Conservation (phyloP, 345 rosid genomes). For the Abelmoschus esculentus region DNA sequence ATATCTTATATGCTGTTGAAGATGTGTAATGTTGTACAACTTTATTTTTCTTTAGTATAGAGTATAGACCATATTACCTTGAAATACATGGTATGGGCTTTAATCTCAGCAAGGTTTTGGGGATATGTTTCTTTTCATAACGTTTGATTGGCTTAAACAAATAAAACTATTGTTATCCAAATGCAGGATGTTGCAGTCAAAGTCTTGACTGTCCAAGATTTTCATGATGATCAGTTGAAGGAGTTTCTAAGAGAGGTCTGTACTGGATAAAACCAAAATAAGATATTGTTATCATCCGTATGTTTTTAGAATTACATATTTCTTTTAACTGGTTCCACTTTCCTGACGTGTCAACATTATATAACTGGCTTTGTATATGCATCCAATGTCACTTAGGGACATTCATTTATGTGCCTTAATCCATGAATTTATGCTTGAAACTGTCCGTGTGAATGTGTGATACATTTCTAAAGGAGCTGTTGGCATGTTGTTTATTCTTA, state of each 20-base stretch:
- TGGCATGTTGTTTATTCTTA: neutral
- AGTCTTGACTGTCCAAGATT: slow-evolving; percentile 75
- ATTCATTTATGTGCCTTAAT: too few relatives aligned
- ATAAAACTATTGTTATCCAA: neutral
- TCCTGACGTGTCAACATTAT: neutral
- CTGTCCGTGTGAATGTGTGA: too few relatives aligned
- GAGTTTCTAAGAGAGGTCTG: slow-evolving; percentile 86
- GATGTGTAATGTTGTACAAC: too few relatives aligned
- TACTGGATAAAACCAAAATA: neutral
- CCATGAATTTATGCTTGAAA: too few relatives aligned
- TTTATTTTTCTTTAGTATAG: neutral
- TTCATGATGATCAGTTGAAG: slow-evolving; percentile 75
- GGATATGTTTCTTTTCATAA: neutral
- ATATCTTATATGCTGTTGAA: neutral
- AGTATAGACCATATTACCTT: neutral
- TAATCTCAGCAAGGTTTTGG: too few relatives aligned
- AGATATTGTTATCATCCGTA: neutral
- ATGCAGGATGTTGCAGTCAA: slow-evolving; percentile 94
- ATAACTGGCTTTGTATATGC: neutral
- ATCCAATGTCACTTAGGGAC: too few relatives aligned
- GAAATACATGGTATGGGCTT: too few relatives aligned
- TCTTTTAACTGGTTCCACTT: neutral
- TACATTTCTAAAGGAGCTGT: neutral
- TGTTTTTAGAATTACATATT: neutral
- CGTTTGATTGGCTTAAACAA: neutral